Percentiles rank a stretch among this genome's conserved stretches.
Conservation (phyloP, 2,329 filamentous ascomycete genomes). For the Neospermospora avenae region DNA sequence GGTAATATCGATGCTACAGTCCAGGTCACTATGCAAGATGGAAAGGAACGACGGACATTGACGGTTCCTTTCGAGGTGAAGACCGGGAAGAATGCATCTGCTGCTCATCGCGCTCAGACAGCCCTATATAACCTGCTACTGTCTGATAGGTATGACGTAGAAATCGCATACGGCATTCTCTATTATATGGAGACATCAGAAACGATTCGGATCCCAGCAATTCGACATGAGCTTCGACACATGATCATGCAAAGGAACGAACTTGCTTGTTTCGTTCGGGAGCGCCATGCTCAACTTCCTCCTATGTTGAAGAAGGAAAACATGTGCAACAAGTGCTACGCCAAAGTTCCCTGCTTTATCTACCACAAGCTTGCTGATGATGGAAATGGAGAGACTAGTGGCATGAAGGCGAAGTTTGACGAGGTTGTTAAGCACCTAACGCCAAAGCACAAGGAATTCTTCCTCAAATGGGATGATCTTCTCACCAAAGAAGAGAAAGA, state of each 20-base stretch:
- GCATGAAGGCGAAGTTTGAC: conserved; percentile 76
- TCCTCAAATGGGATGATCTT: conserved; percentile 90
- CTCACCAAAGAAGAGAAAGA: conserved; percentile 94
- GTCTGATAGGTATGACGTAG: conserved; percentile 91
- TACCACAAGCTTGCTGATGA: conserved; percentile 90
- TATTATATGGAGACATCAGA: conserved; percentile 94
- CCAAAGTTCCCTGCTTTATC: conserved; percentile 84
- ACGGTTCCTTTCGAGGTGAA: conserved; percentile 95
- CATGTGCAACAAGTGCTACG: conserved; percentile 84
- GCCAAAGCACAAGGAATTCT: conserved; percentile 73
- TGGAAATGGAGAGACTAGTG: conserved; percentile 77
- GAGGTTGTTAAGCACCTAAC: conserved; percentile 77
- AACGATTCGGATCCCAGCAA: conserved; percentile 78
- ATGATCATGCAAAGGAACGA: conserved; percentile 97
- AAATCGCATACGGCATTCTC: conserved; percentile 83
- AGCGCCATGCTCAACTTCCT: conserved; percentile 75
- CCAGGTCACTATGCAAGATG: conserved; percentile 76
- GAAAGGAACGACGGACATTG: conserved; percentile 61
- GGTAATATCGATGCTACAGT: conserved; percentile 98
- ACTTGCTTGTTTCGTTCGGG: conserved; percentile 78
- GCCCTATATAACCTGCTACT: conserved; percentile 89
- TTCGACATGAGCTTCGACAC: conserved; percentile 84
- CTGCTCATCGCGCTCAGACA: conserved; percentile 87
- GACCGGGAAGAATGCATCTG: conserved; percentile 80
- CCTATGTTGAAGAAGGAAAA: conserved; percentile 81